Conservation (phyloP, 331 rosid species). For the Stylosanthes scabra region DNA sequence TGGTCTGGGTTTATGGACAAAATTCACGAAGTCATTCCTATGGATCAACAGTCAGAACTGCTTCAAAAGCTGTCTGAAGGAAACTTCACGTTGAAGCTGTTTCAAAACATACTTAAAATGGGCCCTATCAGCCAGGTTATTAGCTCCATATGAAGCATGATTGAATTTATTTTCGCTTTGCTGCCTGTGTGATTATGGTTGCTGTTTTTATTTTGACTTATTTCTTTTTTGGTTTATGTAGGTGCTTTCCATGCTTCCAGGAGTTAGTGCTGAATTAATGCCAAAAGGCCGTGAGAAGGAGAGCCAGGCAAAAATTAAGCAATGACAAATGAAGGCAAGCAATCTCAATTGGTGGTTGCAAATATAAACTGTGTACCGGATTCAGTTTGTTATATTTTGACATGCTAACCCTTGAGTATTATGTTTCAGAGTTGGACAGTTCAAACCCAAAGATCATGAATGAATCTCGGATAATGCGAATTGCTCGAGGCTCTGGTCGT, state of each 20-base stretch:
- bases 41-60: conserved; percentile 91
- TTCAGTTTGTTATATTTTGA: not conserved
- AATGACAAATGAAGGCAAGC: conserved; percentile 73
- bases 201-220: not conserved
- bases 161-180: not conserved
- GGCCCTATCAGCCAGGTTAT: conserved; percentile 82
- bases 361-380: not conserved
- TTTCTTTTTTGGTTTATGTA: conserved; percentile 34
- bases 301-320: conserved; percentile 81
- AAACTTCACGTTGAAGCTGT: conserved; percentile 71
- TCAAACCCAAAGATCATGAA: conserved; percentile 65
- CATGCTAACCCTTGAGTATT: not conserved
- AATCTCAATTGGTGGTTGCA: conserved; percentile 22
- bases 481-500: conserved; percentile 75
- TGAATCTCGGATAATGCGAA: conserved; percentile 65
- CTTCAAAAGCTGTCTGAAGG: conserved; percentile 85
- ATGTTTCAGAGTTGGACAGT: conserved; percentile 71
- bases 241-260: conserved; percentile 92
- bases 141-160: conserved; percentile 15
- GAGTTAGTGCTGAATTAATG: conserved; percentile 74
- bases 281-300: conserved; percentile 87
- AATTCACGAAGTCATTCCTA: conserved; percentile 91
- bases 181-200: conserved; percentile 12
- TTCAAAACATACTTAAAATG: conserved; percentile 76
- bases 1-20: conserved; percentile 91